phyloP scores from a whole-genome alignment of 2,329 filamentous ascomycete species.

The Ophiostoma sp. region DNA sequence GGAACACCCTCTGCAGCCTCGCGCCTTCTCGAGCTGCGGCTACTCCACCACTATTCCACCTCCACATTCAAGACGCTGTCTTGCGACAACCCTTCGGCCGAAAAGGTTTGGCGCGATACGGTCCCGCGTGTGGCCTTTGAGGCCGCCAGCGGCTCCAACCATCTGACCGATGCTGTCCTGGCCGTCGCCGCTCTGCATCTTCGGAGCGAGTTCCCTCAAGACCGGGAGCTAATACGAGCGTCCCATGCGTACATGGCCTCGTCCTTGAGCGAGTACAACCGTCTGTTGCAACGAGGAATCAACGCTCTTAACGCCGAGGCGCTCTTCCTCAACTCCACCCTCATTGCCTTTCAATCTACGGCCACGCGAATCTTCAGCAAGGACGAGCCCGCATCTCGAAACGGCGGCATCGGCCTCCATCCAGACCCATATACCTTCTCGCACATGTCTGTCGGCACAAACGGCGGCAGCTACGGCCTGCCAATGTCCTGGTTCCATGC shows the following conservation, averaged over 20 bases:
- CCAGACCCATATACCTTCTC: slow-evolving; percentile 13
- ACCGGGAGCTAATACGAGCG: slow-evolving; percentile 54
- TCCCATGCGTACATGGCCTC: slow-evolving; percentile 62
- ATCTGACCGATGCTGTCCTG: slow-evolving; percentile 58
- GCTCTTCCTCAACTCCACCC: slow-evolving; percentile 55
- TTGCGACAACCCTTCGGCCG: slow-evolving; percentile 45
- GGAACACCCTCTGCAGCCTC: slow-evolving; percentile 35
- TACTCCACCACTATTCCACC: slow-evolving; percentile 61
- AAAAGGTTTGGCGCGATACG: slow-evolving; percentile 54
- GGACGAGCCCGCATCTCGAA: slow-evolving; percentile 38
- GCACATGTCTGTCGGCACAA: slow-evolving; percentile 19
- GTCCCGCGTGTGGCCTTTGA: slow-evolving; percentile 58
- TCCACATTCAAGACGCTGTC: slow-evolving; percentile 56
- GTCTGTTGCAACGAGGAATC: slow-evolving; percentile 51
- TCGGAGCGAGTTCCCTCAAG: slow-evolving; percentile 51
- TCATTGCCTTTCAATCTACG: slow-evolving; percentile 63
- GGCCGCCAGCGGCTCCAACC: slow-evolving; percentile 41
- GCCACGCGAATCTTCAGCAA: slow-evolving; percentile 58
- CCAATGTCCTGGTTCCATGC: slow-evolving; percentile 62
- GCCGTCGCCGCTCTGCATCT: slow-evolving; percentile 60
- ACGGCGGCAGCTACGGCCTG: slow-evolving; percentile 45
- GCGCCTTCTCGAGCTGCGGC: slow-evolving; percentile 53
- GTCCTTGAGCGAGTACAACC: slow-evolving; percentile 55
- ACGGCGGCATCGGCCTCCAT: slow-evolving; percentile 11
- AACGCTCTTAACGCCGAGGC: slow-evolving; percentile 55